Conservation (phyloP, 176 grass and related monocot genomes). For the Hordeum marinum region DNA sequence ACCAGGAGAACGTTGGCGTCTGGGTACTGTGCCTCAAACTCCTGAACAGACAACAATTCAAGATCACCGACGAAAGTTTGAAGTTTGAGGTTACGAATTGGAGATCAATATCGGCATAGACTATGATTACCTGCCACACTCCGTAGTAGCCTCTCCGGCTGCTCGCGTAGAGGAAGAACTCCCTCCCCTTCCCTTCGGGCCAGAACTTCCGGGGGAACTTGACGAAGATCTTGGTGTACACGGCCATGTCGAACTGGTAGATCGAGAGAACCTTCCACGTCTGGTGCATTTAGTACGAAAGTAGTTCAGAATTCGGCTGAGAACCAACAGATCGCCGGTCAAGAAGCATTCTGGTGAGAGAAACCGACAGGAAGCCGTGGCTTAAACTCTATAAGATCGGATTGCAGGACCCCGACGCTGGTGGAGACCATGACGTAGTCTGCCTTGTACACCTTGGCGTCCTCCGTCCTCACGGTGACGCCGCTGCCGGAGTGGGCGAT, state of each 20-base stretch:
- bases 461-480: constrained; percentile 46
- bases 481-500: constrained; percentile 15
- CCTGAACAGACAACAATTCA: not conserved
- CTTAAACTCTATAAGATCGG: constrained; percentile 50
- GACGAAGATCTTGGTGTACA: constrained; percentile 88
- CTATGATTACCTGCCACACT: constrained; percentile 41
- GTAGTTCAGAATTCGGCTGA: not conserved
- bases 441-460: constrained; percentile 33
- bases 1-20: constrained; percentile 59
- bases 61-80: not conserved
- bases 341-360: not conserved
- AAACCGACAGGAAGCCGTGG: constrained; percentile 50
- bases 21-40: constrained; percentile 53
- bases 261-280: constrained; percentile 53
- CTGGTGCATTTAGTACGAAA: not conserved
- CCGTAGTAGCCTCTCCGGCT: constrained; percentile 58
- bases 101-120: not conserved
- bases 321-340: not conserved
- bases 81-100: not conserved
- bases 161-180: constrained; percentile 70
- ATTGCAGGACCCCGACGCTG: constrained; percentile 63
- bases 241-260: constrained; percentile 33
- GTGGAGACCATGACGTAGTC: constrained; percentile 56
- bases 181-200: constrained; percentile 50
- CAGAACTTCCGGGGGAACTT: constrained; percentile 70